A percentile compares a stretch with the other conserved stretches of the same genome.
These are phyloP conservation scores for Ballota nigra DNA, from an alignment of 257 asterid species.

Conservation along the genomic window DNA sequence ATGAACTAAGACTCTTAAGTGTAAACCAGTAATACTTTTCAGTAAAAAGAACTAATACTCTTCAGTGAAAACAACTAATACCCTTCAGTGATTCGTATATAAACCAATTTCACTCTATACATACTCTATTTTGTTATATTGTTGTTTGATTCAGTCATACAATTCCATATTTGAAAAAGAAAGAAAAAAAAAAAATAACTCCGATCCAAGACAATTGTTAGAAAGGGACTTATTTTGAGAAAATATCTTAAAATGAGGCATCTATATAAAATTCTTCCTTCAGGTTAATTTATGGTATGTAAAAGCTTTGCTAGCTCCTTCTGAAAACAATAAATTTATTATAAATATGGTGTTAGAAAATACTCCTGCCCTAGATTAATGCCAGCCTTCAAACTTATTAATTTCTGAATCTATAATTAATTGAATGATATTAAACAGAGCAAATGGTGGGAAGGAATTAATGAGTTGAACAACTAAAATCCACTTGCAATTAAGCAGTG, in stretches of 20 bases:
- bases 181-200: neutral
- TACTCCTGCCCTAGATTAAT: neutral
- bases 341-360: neutral
- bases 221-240: neutral
- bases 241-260: neutral
- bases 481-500: slow-evolving; percentile 14
- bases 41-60: no score
- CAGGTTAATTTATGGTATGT: neutral
- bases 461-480: slow-evolving; percentile 1
- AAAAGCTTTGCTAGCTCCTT: neutral
- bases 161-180: neutral
- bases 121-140: no score
- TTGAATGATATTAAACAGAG: neutral
- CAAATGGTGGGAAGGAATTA: neutral
- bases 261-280: neutral
- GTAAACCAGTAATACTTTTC: no score
- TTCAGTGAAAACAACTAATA: no score
- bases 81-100: no score
- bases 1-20: no score
- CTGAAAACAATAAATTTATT: neutral
- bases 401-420: neutral
- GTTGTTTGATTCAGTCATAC: neutral
- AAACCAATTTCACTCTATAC: no score
- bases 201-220: neutral
- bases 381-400: neutral